Percentiles rank a stretch among this genome's conserved stretches.
phyloP scores from a whole-genome alignment of 2,329 filamentous ascomycete species.

The Pseudodiploospora longispora region DNA sequence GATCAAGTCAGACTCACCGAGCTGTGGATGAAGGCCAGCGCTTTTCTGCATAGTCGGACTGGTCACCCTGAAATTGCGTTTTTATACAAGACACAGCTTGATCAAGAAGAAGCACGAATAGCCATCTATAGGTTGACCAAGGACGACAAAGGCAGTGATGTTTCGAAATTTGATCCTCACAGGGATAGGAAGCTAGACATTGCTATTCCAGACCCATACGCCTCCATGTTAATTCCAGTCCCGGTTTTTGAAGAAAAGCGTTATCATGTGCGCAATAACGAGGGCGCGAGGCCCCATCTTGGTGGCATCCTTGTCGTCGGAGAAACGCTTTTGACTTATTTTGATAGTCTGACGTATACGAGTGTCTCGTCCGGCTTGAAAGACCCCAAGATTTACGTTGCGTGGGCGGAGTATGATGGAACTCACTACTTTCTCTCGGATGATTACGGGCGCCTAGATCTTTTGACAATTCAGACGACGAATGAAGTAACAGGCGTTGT shows the following conservation, averaged over 20 bases:
- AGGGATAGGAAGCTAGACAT: slow-evolving; percentile 49
- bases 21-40: slow-evolving; percentile 51
- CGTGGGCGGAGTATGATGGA: slow-evolving; percentile 79
- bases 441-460: slow-evolving; percentile 77
- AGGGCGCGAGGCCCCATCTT: slow-evolving; percentile 46
- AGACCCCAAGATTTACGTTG: slow-evolving; percentile 79
- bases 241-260: slow-evolving; percentile 50
- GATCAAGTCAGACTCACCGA: slow-evolving; percentile 50
- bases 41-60: slow-evolving; percentile 50
- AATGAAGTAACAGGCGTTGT: slow-evolving; percentile 57
- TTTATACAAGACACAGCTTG: slow-evolving; percentile 46
- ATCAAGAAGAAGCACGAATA: slow-evolving; percentile 45
- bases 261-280: slow-evolving; percentile 50
- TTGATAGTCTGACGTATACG: slow-evolving; percentile 67
- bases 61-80: slow-evolving; percentile 51
- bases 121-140: slow-evolving; percentile 51
- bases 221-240: slow-evolving; percentile 56
- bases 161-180: slow-evolving; percentile 45
- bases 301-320: slow-evolving; percentile 69
- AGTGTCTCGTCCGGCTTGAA: slow-evolving; percentile 56
- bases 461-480: slow-evolving; percentile 69
- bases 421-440: slow-evolving; percentile 83
- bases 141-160: slow-evolving; percentile 48
- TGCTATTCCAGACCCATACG: slow-evolving; percentile 46
- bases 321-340: slow-evolving; percentile 76